Base-by-base conservation (phyloP, 371 early-diverging fungal genomes). In the Syncephalastrum sp. region DNA sequence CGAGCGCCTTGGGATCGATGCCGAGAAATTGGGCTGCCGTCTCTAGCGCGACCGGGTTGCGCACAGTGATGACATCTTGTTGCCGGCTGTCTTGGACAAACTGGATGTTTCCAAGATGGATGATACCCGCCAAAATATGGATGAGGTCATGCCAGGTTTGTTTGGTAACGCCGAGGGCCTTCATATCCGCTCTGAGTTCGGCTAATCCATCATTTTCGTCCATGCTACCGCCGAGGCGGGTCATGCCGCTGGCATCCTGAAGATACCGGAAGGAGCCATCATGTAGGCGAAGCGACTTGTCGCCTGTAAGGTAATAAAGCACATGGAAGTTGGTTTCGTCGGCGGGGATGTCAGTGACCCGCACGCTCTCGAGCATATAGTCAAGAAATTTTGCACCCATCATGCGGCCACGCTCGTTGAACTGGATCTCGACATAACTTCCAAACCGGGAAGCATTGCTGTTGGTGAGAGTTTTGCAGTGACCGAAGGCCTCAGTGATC, bases 301-400 rank as follows among this genome's bases (percentile, higher is more conserved):
- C 75, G 29, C 76, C 81, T 12, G 90, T 70, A 10, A 97, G 74
- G 48, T 93, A 88, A 67, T 96, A 92, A 64, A 98, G 92, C 42
- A 96, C 87, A 69, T 97, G 93, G 72, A 95, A 98, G 69, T 89
- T 95, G 54, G 91, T 81, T 56, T 95, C 90, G 53, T 84, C 84
- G 16, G 75, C 77, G 42, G 74, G 48, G 14, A 68, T 61, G 33
- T 71, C 69, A 5, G 83, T 75, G 23, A 91, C 81, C 27, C 91
- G 82, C 70, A 77, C 70, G 85, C 85, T 65, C 59, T 99, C 98
- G 16, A 98, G 77, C 52, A 96, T 79, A 67, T 94, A 97, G 58
- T 92, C 90, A 44, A 94, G 75, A 55, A 90, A 72, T 69, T 92
- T 95, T 7, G 88, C 88, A 23, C 97, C 96, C 10, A 89, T 78